These are phyloP conservation scores for Solanum pennellii DNA, from an alignment of 257 asterid genomes.

Conservation along the genomic window DNA sequence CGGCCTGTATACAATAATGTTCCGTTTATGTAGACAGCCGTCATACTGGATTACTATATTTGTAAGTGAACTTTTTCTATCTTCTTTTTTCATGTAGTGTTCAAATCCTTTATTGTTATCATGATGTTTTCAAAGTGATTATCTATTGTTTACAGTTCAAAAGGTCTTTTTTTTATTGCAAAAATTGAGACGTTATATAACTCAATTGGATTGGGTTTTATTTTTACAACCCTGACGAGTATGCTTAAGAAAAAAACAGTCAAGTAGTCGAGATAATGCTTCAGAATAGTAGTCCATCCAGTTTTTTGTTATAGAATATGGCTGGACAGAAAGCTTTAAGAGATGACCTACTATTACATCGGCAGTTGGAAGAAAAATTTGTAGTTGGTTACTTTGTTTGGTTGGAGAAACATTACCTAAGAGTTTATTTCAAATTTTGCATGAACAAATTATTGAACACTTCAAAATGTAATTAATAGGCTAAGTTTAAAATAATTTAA, in stretches of 20 bases:
- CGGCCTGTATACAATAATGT: conserved; percentile 86
- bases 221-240: neutral
- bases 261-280: neutral
- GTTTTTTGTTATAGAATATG: neutral
- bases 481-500: neutral
- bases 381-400: neutral
- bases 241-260: neutral
- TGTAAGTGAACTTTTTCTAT: conserved; percentile 37
- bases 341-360: neutral
- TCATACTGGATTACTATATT: conserved; percentile 83
- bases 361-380: neutral
- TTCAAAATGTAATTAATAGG: neutral
- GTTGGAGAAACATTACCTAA: neutral
- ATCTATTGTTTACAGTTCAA: neutral
- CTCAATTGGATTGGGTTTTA: neutral
- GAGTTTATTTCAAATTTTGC: neutral
- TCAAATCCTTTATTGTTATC: neutral
- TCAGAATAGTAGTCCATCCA: neutral
- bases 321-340: neutral
- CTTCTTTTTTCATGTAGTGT: neutral
- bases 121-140: neutral
- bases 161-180: neutral
- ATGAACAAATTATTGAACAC: neutral
- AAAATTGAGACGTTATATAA: neutral
- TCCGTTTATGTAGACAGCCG: conserved; percentile 82